A percentile compares a stretch with the other conserved stretches of the same genome.
Conservation (phyloP, 2,329 filamentous ascomycete species). For the Acrocalymma vagum region DNA sequence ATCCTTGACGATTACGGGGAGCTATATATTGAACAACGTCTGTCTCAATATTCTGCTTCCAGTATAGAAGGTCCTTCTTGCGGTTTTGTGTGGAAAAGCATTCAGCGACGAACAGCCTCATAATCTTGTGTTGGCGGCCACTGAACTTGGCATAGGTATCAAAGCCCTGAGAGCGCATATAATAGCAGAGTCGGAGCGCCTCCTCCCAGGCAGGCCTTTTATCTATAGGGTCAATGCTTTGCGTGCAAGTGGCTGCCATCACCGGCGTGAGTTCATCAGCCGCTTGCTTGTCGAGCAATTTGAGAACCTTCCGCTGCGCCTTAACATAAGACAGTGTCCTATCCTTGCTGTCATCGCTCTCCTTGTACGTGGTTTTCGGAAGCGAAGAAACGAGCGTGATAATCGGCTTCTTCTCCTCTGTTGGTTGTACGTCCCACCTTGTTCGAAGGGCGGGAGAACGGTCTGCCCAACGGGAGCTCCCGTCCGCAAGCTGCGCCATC, state of each 20-base stretch:
- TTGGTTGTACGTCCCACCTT: no score
- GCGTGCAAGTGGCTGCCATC: conserved; percentile 23
- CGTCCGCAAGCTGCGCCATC: no score
- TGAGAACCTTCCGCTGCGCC: conserved; percentile 25
- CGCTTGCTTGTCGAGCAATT: conserved; percentile 13
- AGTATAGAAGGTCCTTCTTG: conserved; percentile 22
- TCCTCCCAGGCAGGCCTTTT: conserved; percentile 18
- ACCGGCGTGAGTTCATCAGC: conserved; percentile 18
- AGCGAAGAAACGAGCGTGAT: conserved; percentile 19
- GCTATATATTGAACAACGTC: conserved; percentile 13
- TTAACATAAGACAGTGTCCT: conserved; percentile 23
- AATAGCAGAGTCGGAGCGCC: conserved; percentile 39
- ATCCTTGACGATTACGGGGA: no score
- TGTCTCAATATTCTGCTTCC: conserved; percentile 23
- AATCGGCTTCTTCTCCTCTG: conserved; percentile 7
- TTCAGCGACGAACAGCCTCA: conserved; percentile 23
- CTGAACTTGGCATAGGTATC: conserved; percentile 27
- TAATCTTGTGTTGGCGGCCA: not conserved
- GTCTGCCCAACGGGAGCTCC: no score
- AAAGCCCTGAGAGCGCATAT: conserved; percentile 36
- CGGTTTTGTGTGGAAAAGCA: not conserved
- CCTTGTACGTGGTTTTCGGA: conserved; percentile 22
- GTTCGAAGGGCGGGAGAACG: no score
- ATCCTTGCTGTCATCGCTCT: conserved; percentile 20
- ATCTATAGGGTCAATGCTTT: conserved; percentile 11